Base-by-base conservation (phyloP, 306 rosid species). In the Acacia acuminata region DNA sequence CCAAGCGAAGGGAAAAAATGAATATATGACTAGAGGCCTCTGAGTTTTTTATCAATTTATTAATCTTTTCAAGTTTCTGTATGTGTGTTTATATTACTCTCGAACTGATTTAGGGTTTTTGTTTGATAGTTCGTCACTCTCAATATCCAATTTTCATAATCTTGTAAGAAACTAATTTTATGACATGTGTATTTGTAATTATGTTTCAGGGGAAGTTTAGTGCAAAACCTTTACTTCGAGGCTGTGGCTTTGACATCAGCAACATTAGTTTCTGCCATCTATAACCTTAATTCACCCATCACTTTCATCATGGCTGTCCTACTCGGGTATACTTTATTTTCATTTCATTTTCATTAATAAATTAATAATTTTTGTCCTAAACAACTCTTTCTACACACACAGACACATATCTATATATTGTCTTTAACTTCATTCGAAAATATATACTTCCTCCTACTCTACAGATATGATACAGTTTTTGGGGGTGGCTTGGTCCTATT, bases 261-360 rank as follows among this genome's bases (percentile, higher is more conserved):
- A 79, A 88, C 91, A n/a, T 87, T 84, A 84, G 85, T 83, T 68
- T 70, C 89, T 2, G 92, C 92, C 58, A 75, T 88, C 20, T 4
- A 22, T 47, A 90, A 92, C 36, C 86, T 92, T 43, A 0, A 24
- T 79, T 92, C 96, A 10, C 90, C 87, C 71, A 16, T 84, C 10
- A 91, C 96, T 15, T 91, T 86, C 63, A 5, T 87, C 53, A 73
- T 91, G 66, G 91, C 91, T 40, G 16, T 88, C 55, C 43, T 55
- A 3, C 82, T 47, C 15, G 15, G 91, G 92, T 91, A 82, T 24
- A 4, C 61, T 47, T 25, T 16, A 27, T 72, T 24, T 22, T 70
- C 15, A 5, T 20, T 22, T 70, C 36, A 70, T 44, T 24, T 20
- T 47, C 51, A 19, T 66, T 16, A 24, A 61, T 61, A 24, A 25